Percentiles rank a stretch among this genome's conserved stretches.
phyloP scores from a whole-genome alignment of 306 rosid genomes.

The Vicia sativa region DNA sequence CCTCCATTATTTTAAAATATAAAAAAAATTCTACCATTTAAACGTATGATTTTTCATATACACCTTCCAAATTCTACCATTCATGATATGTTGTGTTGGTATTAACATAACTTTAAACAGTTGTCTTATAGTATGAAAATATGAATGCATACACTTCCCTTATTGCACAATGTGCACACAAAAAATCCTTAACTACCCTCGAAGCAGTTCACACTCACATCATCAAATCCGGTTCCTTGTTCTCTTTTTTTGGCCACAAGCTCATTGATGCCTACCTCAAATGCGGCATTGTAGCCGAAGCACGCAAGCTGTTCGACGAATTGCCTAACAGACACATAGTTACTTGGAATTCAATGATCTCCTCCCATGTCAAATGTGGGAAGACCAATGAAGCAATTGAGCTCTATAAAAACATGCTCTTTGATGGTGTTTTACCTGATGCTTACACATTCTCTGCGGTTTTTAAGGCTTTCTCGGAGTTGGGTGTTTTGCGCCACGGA shows the following conservation, averaged over 20 bases:
- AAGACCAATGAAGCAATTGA: conserved; percentile 55
- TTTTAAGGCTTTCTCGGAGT: conserved; percentile 60
- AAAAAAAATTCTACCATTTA: too few relatives aligned
- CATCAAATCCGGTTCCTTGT: conserved; percentile 46
- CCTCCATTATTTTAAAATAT: too few relatives aligned
- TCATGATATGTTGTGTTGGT: too few relatives aligned
- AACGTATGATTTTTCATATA: too few relatives aligned
- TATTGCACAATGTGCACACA: conserved; percentile 44
- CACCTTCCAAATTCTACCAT: too few relatives aligned
- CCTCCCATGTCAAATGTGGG: conserved; percentile 44
- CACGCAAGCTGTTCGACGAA: conserved; percentile 65
- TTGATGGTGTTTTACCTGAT: conserved; percentile 63
- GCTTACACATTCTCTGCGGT: conserved; percentile 63
- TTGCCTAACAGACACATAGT: conserved; percentile 55
- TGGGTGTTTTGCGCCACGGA: conserved; percentile 45
- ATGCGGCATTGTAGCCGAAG: conserved; percentile 51
- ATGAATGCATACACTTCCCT: conserved; percentile 52
- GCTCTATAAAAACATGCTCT: conserved; percentile 52
- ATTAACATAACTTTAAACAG: neutral
- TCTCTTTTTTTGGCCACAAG: conserved; percentile 47
- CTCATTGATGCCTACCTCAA: conserved; percentile 57
- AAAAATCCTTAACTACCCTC: conserved; percentile 44
- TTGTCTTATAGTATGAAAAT: conserved; percentile 3
- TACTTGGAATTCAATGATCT: conserved; percentile 65
- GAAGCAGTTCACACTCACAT: conserved; percentile 50